phyloP scores from a whole-genome alignment of 1,284 basidiomycete species.

The Ceratobasidium sp. region DNA sequence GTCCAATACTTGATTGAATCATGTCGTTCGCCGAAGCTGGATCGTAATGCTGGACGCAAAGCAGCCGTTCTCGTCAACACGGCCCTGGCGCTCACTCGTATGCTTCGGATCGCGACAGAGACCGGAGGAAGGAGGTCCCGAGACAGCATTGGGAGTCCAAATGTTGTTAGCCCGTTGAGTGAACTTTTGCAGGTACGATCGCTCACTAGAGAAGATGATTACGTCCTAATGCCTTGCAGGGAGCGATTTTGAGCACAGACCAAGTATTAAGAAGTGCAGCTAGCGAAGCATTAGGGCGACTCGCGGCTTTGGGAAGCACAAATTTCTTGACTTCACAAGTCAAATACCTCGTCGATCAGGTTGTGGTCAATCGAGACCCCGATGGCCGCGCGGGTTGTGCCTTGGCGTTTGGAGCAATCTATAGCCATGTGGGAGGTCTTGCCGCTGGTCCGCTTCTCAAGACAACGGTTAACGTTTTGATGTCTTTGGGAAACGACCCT shows the following conservation, averaged over 20 bases:
- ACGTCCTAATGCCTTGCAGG: constrained; percentile 53
- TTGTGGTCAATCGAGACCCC: constrained; percentile 96
- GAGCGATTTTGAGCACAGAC: constrained; percentile 85
- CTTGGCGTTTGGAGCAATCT: constrained; percentile 92
- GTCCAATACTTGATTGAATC: constrained; percentile 75
- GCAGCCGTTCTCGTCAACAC: constrained; percentile 87
- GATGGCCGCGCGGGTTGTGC: constrained; percentile 94
- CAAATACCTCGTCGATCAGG: constrained; percentile 91
- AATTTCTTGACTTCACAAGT: constrained; percentile 87
- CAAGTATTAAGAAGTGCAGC: constrained; percentile 75
- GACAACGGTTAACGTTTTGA: constrained; percentile 93
- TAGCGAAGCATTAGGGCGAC: constrained; percentile 90
- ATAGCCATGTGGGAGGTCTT: constrained; percentile 90
- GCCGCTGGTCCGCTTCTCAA: constrained; percentile 94
- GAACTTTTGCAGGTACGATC: constrained; percentile 74
- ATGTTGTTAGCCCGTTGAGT: constrained; percentile 73
- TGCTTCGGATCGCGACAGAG: constrained; percentile 65
- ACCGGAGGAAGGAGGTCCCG: constrained; percentile 61
- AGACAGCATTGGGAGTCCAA: constrained; percentile 72
- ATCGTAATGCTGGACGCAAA: constrained; percentile 88
- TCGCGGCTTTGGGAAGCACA: constrained; percentile 85
- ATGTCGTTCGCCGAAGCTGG: constrained; percentile 78
- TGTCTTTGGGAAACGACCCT: constrained; percentile 94
- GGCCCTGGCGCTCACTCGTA: constrained; percentile 78
- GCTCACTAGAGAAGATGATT: neutral